Conservation (phyloP, 352 stramenopile genomes). For the Pythium rhizo-oryzae region DNA sequence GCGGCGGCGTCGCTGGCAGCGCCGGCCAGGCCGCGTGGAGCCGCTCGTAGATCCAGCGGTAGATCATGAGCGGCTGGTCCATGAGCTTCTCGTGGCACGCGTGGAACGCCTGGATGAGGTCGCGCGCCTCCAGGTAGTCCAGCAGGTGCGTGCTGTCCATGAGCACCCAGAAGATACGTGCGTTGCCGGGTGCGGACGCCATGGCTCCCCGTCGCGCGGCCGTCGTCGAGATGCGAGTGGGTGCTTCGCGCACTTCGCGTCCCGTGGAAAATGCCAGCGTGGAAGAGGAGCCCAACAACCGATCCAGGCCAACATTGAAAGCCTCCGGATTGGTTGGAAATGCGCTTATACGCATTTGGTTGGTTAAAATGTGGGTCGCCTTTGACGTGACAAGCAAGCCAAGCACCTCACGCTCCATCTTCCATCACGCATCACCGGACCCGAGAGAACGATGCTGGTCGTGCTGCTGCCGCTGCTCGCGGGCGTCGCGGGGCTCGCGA, state of each 20-base stretch:
- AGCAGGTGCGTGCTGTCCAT: conserved; percentile 50
- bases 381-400: background rate
- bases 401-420: background rate
- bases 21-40: conserved; percentile 25
- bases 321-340: background rate
- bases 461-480: conserved; percentile 36
- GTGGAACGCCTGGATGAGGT: conserved; percentile 30
- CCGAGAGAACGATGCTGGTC: conserved; percentile 24
- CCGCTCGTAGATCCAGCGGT: conserved; percentile 22
- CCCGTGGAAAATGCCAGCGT: background rate
- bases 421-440: background rate
- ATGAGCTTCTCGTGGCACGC: conserved; percentile 31
- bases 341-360: background rate
- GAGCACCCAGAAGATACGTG: conserved; percentile 36
- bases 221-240: no score
- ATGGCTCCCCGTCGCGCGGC: background rate
- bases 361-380: background rate
- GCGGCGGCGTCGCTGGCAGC: conserved; percentile 31
- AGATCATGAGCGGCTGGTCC: conserved; percentile 31
- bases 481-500: conserved; percentile 35
- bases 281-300: background rate
- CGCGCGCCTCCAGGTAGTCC: conserved; percentile 47
- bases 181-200: conserved; percentile 4
- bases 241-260: background rate
- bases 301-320: background rate